These are phyloP conservation scores for Eucalyptus regnans DNA, from an alignment of 345 rosid species.

Conservation along the genomic window DNA sequence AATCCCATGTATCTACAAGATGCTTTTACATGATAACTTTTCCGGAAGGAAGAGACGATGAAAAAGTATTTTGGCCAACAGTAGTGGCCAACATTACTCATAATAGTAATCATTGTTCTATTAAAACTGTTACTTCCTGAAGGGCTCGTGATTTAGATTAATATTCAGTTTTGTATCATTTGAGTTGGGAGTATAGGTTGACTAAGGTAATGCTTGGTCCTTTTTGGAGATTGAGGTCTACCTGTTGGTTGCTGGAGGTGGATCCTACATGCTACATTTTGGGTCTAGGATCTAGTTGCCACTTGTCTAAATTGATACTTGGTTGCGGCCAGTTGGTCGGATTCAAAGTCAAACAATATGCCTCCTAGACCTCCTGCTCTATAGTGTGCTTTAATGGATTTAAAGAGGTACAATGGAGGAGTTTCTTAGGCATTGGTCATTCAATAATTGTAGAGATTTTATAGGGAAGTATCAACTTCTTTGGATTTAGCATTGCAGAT, in stretches of 20 bases:
- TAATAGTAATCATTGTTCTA: not conserved
- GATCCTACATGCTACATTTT: not conserved
- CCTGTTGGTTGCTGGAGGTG: not conserved
- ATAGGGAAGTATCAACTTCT: not conserved
- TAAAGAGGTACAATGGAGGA: no score
- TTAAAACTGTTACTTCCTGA: not conserved
- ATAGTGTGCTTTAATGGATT: no score
- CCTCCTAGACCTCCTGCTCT: no score
- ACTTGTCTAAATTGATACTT: not conserved
- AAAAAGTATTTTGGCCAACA: not conserved
- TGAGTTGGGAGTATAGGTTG: not conserved
- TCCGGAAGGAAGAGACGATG: not conserved
- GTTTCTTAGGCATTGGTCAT: no score
- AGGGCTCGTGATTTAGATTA: not conserved
- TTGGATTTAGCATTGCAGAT: not conserved
- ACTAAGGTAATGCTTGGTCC: not conserved
- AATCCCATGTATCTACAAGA: not conserved
- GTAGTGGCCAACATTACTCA: not conserved
- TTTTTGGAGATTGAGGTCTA: not conserved
- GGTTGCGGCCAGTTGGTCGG: not conserved
- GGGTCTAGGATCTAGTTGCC: not conserved
- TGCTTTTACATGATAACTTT: not conserved
- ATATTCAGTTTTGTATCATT: not conserved
- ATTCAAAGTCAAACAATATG: not conserved
- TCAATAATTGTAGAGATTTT: no score